These are phyloP conservation scores for Intubia oerlemansii DNA, from an alignment of 2,329 filamentous ascomycete genomes.

Conservation along the genomic window DNA sequence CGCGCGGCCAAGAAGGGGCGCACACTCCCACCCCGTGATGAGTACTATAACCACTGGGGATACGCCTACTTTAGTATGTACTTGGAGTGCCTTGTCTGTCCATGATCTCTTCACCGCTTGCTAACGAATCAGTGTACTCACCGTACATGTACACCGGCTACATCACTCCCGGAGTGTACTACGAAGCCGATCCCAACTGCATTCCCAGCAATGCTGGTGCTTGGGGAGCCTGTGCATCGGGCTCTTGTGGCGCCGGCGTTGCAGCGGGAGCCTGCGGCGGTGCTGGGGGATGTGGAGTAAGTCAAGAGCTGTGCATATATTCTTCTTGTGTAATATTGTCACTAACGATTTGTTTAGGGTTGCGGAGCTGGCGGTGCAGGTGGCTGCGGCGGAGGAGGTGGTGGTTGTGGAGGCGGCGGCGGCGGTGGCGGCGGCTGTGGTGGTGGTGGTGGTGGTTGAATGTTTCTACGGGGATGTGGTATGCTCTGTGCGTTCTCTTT, in stretches of 20 bases:
- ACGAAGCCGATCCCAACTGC: constrained; percentile 19
- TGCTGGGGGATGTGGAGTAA: constrained; percentile 16
- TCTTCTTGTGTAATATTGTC: background rate
- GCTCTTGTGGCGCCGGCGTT: constrained; percentile 25
- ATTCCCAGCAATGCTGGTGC: constrained; percentile 14
- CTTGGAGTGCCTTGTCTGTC: too few species aligned
- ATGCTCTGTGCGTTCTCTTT: too few species aligned
- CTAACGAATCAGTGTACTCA: constrained; percentile 16
- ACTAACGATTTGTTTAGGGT: background rate
- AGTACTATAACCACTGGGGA: constrained; percentile 33
- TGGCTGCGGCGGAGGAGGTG: constrained; percentile 1
- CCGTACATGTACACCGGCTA: constrained; percentile 23
- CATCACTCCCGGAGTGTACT: constrained; percentile 22
- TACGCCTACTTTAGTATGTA: constrained; percentile 20
- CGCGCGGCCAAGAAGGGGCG: constrained; percentile 28
- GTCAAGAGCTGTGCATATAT: constrained; percentile 4
- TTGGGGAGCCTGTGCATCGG: constrained; percentile 21
- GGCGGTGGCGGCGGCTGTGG: background rate
- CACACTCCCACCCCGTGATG: constrained; percentile 21
- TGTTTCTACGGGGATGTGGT: too few species aligned
- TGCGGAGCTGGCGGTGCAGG: constrained; percentile 7
- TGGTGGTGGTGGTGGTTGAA: constrained; percentile 2
- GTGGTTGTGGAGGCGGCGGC: constrained; percentile 1
- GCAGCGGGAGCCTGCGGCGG: constrained; percentile 23
- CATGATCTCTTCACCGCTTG: background rate